A percentile compares a stretch with the other conserved stretches of the same genome.
Evolutionary conservation across 2,329 filamentous ascomycete genomes (phyloP).

Genomic region (Claviceps sp.): DNA sequence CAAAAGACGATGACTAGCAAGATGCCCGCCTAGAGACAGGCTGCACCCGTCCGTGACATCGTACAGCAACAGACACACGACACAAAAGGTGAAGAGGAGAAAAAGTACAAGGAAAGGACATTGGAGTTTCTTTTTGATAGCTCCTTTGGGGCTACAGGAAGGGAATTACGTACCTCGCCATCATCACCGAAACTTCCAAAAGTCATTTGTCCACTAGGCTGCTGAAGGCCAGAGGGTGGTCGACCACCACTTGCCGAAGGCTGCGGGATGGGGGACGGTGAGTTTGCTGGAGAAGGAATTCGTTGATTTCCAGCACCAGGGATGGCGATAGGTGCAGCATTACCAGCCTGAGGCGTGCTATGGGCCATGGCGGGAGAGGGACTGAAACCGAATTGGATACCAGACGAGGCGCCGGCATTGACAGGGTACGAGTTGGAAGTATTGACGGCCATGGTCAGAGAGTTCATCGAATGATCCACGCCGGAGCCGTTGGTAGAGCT

Average conservation of each 20-base stretch:
- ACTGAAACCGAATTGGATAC: conserved; percentile 74
- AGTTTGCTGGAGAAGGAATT: conserved; percentile 71
- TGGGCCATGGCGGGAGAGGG: conserved; percentile 49
- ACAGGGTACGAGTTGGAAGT: conserved; percentile 61
- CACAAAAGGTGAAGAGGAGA: conserved; percentile 1
- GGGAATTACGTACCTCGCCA: conserved; percentile 52
- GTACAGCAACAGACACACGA: background rate
- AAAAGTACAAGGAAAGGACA: conserved; percentile 4
- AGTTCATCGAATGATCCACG: conserved; percentile 68
- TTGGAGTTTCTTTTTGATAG: background rate
- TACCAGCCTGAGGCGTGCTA: conserved; percentile 48
- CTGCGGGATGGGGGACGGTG: conserved; percentile 86
- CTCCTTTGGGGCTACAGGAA: no score
- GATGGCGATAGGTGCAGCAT: conserved; percentile 47
- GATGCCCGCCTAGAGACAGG: background rate
- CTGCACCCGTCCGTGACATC: background rate
- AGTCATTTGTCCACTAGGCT: conserved; percentile 52
- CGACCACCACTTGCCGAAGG: conserved; percentile 73
- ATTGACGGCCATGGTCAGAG: conserved; percentile 81
- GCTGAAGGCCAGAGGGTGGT: conserved; percentile 63
- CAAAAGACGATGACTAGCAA: background rate
- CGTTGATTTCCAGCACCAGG: conserved; percentile 47
- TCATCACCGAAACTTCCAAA: conserved; percentile 79
- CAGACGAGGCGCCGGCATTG: conserved; percentile 56
- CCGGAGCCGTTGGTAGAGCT: conserved; percentile 54